These are phyloP conservation scores for Murraya paniculata DNA, from an alignment of 345 rosid species.

Conservation along the genomic window DNA sequence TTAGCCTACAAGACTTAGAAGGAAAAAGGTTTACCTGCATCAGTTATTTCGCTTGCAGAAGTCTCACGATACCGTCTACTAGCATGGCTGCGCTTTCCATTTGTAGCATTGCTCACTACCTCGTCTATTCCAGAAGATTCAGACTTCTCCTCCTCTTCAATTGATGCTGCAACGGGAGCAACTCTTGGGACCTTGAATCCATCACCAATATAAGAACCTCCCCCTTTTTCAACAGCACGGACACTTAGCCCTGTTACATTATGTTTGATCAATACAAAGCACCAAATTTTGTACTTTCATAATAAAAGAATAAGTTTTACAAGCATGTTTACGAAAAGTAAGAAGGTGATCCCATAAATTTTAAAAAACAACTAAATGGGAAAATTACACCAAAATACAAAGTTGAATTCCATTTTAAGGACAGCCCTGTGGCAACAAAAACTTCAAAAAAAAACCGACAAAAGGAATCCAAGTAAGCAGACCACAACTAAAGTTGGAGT, in stretches of 20 bases:
- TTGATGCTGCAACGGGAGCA: conserved; percentile 45
- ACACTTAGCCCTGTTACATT: conserved; percentile 37
- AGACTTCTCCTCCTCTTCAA: conserved; percentile 54
- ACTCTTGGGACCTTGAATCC: conserved; percentile 62
- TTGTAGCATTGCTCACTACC: conserved; percentile 9
- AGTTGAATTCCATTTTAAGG: too few species aligned
- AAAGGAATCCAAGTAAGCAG: not conserved
- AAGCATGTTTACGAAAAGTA: not conserved
- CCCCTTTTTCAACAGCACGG: conserved; percentile 49
- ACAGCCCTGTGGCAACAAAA: not conserved
- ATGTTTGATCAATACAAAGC: not conserved
- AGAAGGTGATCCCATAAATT: not conserved
- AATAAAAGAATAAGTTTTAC: not conserved
- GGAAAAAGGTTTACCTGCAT: conserved; percentile 33
- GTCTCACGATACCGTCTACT: conserved; percentile 53
- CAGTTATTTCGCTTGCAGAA: conserved; percentile 26
- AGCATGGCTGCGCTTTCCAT: conserved; percentile 31
- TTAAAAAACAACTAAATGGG: not conserved
- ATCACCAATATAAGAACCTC: conserved; percentile 28
- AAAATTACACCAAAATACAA: not conserved
- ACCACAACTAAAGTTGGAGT: not conserved
- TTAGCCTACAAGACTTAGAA: conserved; percentile 7
- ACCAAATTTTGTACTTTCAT: not conserved
- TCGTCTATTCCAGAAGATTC: conserved; percentile 33
- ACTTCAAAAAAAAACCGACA: not conserved